Evolutionary conservation across 805 yeast species (phyloP).

Genomic region (Saturnispora bothae): DNA sequence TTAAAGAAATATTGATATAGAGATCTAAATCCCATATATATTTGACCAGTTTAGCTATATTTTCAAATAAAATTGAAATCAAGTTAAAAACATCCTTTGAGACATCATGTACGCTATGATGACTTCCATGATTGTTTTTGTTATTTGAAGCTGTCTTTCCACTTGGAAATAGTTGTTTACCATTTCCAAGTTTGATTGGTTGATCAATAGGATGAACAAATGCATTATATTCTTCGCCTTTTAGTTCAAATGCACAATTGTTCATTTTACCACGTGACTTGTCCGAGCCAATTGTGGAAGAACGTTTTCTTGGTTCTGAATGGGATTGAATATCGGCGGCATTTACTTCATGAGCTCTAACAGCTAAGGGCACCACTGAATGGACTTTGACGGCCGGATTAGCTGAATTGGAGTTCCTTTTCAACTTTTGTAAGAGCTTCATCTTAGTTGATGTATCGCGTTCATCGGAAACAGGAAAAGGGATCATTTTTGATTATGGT

Average conservation of each 20-base stretch:
- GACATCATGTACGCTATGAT: not conserved
- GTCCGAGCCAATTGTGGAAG: not conserved
- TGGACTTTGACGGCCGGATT: too few species aligned
- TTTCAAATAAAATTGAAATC: conserved; percentile 6
- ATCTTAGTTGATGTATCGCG: too few species aligned
- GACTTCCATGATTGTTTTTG: not conserved
- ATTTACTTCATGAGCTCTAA: conserved; percentile 1
- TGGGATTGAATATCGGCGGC: not conserved
- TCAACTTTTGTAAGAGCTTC: conserved; percentile 2
- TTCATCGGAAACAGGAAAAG: too few species aligned
- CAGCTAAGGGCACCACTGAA: not conserved
- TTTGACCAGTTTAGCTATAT: conserved; percentile 7
- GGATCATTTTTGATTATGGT: too few species aligned
- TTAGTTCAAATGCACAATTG: conserved; percentile 23
- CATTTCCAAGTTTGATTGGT: conserved; percentile 17
- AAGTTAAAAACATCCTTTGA: conserved; percentile 15
- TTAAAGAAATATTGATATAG: conserved; percentile 18
- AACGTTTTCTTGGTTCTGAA: not conserved
- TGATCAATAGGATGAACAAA: conserved; percentile 26
- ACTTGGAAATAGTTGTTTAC: conserved; percentile 12
- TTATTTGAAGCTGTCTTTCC: not conserved
- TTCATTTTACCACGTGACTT: conserved; percentile 8
- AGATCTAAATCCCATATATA: conserved; percentile 22
- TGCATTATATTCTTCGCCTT: conserved; percentile 6
- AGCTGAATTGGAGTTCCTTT: not conserved